Evolutionary conservation across 495 filamentous ascomycete genomes (phyloP), one percentile per base, ranked within the genome.

Genomic region (Tuber calosporum): DNA sequence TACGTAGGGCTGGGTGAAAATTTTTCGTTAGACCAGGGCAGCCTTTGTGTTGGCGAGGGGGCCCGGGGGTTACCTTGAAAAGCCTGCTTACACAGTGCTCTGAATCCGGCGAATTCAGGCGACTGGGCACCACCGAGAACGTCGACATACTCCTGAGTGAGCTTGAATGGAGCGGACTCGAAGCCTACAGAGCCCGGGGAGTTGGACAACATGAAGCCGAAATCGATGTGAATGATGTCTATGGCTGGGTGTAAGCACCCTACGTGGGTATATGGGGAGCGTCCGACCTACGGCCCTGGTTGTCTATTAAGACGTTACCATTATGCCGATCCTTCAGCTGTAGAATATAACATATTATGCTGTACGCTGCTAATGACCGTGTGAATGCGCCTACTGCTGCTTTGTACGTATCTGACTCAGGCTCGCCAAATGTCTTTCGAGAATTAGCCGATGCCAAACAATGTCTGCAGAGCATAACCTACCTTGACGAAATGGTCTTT

Each of bases 301-400:
- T 91, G 79, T 93, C 90, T 77, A 93, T 90, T 67, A 93, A 84
- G 41, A 93, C 89, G 77, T 93, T 93, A 26, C 90, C 90, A 78
- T 93, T 93, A 83, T 93, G 90, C n/a, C 90, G 85, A 79, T 93
- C 90, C 79, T 93, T 93, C 38, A 93, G 85, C 79, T 92, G 90
- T 67, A 93, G 84, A 75, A 93, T 85, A 79, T 92, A 92, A 73
- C 87, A 90, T 72, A 93, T 90, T 67, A 92, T 86, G 81, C 89
- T 91, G 81, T 93, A 93, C 38, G 90, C 90, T 17, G 90, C 90
- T 37, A 92, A 84, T 30, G 87, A 90, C 45, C 89, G 84, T 81
- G 87, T 88, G 82, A 93, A 93, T 37, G 90, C 89, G 73, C 90
- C 90, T 38, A 89, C 86, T 30, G 88, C 91, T 11, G 85, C 86